Percentiles rank a stretch among this genome's conserved stretches.
Conservation (phyloP, 2,329 filamentous ascomycete species). For the Apiospora malaysiana region DNA sequence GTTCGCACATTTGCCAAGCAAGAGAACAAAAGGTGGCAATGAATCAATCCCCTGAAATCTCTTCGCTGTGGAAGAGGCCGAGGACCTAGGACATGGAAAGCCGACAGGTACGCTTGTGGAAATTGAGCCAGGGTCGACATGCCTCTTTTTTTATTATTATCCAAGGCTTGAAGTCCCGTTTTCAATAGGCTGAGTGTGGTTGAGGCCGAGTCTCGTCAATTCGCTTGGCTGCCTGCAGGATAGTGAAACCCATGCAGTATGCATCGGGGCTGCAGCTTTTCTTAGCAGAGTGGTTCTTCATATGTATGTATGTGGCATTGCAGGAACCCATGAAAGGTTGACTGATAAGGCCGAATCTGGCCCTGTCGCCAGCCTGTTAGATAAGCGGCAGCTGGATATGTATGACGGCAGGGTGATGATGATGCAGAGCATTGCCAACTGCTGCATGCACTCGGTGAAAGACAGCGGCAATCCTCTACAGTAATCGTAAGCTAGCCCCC, state of each 20-base stretch:
- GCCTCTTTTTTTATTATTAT: neutral
- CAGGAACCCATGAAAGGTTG: slow-evolving; percentile 1
- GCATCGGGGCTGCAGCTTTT: neutral
- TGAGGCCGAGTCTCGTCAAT: neutral
- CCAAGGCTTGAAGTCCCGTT: neutral
- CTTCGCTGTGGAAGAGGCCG: slow-evolving; percentile 6
- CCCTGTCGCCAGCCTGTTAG: neutral
- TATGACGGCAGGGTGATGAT: neutral
- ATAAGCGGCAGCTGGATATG: neutral
- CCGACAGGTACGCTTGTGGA: neutral
- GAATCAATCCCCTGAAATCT: neutral
- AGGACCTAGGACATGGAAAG: neutral
- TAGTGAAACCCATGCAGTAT: neutral
- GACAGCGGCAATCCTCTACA: neutral
- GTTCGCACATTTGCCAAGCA: slow-evolving; percentile 7
- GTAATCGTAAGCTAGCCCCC: slow-evolving; percentile 1
- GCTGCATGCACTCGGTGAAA: slow-evolving; percentile 6
- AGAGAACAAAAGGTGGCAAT: neutral
- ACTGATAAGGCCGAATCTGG: slow-evolving; percentile 11
- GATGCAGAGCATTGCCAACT: neutral
- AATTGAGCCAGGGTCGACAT: neutral
- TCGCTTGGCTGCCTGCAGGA: no score
- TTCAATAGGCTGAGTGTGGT: slow-evolving; percentile 1
- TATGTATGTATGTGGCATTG: slow-evolving; percentile 4
- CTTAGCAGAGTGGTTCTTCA: neutral